Evolutionary conservation across 2,329 filamentous ascomycete genomes (phyloP), one percentile per base, ranked within the genome.

Genomic region (Verticillium zaregamsianum): DNA sequence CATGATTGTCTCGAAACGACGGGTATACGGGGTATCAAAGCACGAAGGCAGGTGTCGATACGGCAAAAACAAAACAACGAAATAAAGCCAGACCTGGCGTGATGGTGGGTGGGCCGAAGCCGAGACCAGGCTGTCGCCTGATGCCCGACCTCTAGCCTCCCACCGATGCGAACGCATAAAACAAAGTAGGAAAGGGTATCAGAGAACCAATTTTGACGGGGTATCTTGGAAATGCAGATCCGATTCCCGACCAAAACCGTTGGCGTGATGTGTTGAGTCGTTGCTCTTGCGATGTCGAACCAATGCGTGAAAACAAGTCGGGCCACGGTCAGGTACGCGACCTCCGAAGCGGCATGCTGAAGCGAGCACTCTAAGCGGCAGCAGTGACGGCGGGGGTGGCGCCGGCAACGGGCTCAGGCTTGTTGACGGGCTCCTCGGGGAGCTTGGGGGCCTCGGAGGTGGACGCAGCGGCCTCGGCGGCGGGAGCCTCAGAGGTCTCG

Each of bases 211-310:
- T 80, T 76, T 81, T 74, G 76, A 80, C 76, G 79, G 80, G 80
- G 80, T 82, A 82, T 82, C 80, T 81, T 77, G 40, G 78, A 83
- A 82, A 84, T 83, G 80, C 81, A 83, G 77, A 81, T 78, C 79
- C 78, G 79, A 76, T 78, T 75, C 79, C 78, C 71, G 76, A 76
- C 77, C 77, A 75, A 74, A 73, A 59, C 40, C 58, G 31, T 59
- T 52, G 58, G 40, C 40, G 33, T 59, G 58, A 59, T 52, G 58
- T 37, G 61, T 64, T 65, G 63, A 60, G 57, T 58, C 57, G 35
- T 58, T 58, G 59, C 64, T 71, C 70, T 71, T 69, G 69, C 68
- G 68, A 59, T 45, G 55, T 35, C 35, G 49, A 55, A 35, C 35
- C 25, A 33, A 28, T 32, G 37, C 32, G 33, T 56, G 55, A 33